phyloP scores from a whole-genome alignment of 345 rosid species.

The Hibiscus tridactylites region DNA sequence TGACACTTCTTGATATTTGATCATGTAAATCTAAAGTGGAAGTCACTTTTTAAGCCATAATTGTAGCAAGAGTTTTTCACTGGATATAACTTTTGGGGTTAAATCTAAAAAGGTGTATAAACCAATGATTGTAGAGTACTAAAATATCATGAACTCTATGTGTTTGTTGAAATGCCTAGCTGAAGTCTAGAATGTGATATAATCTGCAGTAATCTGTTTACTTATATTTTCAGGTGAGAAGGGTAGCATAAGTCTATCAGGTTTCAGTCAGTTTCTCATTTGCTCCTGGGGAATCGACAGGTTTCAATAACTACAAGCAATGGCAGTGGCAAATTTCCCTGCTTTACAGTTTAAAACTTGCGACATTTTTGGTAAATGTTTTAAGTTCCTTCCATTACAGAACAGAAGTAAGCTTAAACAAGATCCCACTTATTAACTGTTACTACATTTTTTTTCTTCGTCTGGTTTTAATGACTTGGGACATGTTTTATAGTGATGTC shows the following conservation, averaged over 20 bases:
- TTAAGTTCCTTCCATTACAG: slow-evolving; percentile 10
- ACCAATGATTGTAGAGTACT: too few relatives aligned
- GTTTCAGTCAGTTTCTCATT: neutral
- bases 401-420: slow-evolving; percentile 22
- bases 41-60: too few relatives aligned
- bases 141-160: neutral
- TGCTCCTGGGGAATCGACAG: neutral
- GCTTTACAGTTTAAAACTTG: slow-evolving; percentile 23
- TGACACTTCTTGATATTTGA: neutral
- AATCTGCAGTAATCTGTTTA: neutral
- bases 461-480: neutral
- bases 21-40: too few relatives aligned
- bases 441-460: neutral
- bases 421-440: neutral
- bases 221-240: slow-evolving; percentile 2
- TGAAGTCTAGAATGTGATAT: neutral
- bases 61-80: neutral
- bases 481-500: neutral
- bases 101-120: neutral
- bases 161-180: slow-evolving; percentile 4
- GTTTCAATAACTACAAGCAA: slow-evolving; percentile 1
- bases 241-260: neutral
- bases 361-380: slow-evolving; percentile 23
- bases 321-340: slow-evolving; percentile 19
- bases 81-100: neutral